Percentiles rank a stretch among this genome's conserved stretches.
Evolutionary conservation across 768 basidiomycete genomes (phyloP).

Genomic region (Daedalea quercina): DNA sequence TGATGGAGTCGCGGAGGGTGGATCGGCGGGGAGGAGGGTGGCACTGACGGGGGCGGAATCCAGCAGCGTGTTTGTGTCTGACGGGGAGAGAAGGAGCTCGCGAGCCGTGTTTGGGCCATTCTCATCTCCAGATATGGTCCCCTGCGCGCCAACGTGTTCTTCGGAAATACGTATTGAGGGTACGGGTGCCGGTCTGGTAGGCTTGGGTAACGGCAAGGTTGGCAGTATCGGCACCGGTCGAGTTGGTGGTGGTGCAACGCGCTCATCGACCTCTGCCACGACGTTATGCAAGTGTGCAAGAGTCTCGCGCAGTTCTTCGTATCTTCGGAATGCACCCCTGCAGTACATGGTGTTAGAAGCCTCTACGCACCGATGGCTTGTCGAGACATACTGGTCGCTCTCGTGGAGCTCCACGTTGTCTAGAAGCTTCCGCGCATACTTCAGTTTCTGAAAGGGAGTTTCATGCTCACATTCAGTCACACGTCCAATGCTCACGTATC

Average conservation of each 20-base stretch:
- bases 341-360: slow-evolving; percentile 1
- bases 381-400: slow-evolving; percentile 14
- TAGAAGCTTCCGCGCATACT: slow-evolving; percentile 49
- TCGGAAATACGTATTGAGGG: slow-evolving; percentile 10
- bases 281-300: slow-evolving; percentile 51
- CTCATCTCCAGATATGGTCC: slow-evolving; percentile 19
- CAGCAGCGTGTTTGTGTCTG: slow-evolving; percentile 21
- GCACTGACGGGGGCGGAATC: slow-evolving; percentile 14
- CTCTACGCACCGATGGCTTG: background rate
- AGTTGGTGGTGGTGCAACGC: slow-evolving; percentile 31
- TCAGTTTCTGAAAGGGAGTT: slow-evolving; percentile 31
- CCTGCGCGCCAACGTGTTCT: background rate
- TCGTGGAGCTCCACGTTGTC: slow-evolving; percentile 51
- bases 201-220: slow-evolving; percentile 39
- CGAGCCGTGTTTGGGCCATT: slow-evolving; percentile 19
- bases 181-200: slow-evolving; percentile 3
- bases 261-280: slow-evolving; percentile 46
- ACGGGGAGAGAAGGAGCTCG: slow-evolving; percentile 35
- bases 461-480: no score
- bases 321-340: slow-evolving; percentile 8
- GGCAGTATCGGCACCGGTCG: slow-evolving; percentile 47
- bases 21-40: slow-evolving; percentile 22
- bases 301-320: slow-evolving; percentile 40
- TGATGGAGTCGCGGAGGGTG: slow-evolving; percentile 14
- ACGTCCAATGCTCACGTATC: no score